A percentile compares a stretch with the other conserved stretches of the same genome.
These are phyloP conservation scores for Daldinia sp. DNA, from an alignment of 2,329 filamentous ascomycete species.

Conservation along the genomic window DNA sequence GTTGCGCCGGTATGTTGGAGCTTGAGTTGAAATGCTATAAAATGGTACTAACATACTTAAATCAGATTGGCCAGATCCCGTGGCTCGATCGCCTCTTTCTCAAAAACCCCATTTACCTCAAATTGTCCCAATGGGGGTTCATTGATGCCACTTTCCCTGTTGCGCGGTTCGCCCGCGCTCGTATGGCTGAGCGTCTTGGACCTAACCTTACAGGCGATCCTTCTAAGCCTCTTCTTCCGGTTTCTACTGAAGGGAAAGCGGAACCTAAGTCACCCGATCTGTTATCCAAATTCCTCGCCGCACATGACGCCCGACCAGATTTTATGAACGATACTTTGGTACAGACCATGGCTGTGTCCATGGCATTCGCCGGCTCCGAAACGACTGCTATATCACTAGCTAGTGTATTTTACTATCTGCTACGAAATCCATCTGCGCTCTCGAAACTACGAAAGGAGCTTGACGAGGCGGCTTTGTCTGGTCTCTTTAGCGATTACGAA, in stretches of 20 bases:
- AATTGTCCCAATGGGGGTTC: conserved; percentile 74
- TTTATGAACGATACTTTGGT: conserved; percentile 79
- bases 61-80: conserved; percentile 78
- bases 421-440: conserved; percentile 71
- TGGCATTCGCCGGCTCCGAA: conserved; percentile 81
- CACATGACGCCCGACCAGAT: conserved; percentile 73
- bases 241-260: conserved; percentile 54
- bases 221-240: conserved; percentile 55
- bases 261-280: conserved; percentile 64
- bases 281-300: conserved; percentile 78
- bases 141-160: conserved; percentile 78
- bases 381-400: conserved; percentile 82
- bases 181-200: conserved; percentile 73
- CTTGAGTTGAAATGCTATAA: conserved; percentile 14
- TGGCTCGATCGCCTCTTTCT: conserved; percentile 75
- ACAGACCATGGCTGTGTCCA: conserved; percentile 77
- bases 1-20: conserved; percentile 70
- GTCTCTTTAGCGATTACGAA: conserved; percentile 63
- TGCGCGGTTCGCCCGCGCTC: conserved; percentile 76
- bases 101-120: conserved; percentile 80
- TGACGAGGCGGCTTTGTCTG: conserved; percentile 67
- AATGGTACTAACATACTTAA: conserved; percentile 19
- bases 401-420: conserved; percentile 78
- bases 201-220: conserved; percentile 54
- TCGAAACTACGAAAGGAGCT: conserved; percentile 70